Evolutionary conservation across 257 asterid species (phyloP).

Genomic region (Penstemon newberryi): DNA sequence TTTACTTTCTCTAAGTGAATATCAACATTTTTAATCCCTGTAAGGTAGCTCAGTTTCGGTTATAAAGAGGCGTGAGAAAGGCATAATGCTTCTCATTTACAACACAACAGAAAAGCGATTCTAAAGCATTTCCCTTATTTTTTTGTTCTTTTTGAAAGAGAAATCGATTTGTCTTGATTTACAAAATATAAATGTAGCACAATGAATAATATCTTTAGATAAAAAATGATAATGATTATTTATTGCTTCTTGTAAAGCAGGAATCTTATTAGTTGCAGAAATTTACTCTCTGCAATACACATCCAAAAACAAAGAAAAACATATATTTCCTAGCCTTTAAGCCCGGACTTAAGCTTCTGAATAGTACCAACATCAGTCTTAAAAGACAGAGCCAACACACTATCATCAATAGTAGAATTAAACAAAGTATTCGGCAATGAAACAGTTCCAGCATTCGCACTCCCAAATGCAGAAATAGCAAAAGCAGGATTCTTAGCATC

Average conservation of each 20-base stretch:
- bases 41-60: too few relatives aligned
- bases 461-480: conserved; percentile 56
- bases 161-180: not conserved
- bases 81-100: too few relatives aligned
- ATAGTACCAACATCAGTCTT: conserved; percentile 53
- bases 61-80: too few relatives aligned
- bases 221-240: not conserved
- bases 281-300: not conserved
- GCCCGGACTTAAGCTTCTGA: conserved; percentile 52
- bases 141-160: too few relatives aligned
- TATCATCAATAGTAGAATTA: conserved; percentile 43
- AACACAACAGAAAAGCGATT: too few relatives aligned
- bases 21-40: too few relatives aligned
- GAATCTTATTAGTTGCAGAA: not conserved
- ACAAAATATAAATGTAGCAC: not conserved
- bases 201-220: not conserved
- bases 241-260: not conserved
- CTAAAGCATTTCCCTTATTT: too few relatives aligned
- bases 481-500: conserved; percentile 39
- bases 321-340: conserved; percentile 25
- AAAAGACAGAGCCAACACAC: conserved; percentile 43
- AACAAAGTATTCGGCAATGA: conserved; percentile 46
- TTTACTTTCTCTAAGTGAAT: too few relatives aligned
- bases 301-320: not conserved
- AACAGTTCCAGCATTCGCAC: conserved; percentile 54